phyloP scores from a whole-genome alignment of 1,284 basidiomycete genomes.

The Austroboletus olivaceoglutinosus region DNA sequence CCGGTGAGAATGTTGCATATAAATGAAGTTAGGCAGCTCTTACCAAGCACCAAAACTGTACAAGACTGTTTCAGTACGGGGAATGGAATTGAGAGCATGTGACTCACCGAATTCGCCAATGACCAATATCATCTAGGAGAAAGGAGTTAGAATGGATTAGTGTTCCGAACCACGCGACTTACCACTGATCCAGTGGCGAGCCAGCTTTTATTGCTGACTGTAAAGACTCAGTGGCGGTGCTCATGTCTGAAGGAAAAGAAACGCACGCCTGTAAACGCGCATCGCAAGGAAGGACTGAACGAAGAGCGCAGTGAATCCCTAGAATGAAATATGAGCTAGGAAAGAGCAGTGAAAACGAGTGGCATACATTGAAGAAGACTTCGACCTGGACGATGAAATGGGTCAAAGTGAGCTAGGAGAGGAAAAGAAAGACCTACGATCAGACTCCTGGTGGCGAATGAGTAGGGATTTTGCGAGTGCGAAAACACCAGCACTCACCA shows the following conservation, averaged over 20 bases:
- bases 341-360: background rate
- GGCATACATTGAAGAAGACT: constrained; percentile 35
- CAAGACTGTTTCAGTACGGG: constrained; percentile 1
- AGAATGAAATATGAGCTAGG: background rate
- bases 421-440: constrained; percentile 35
- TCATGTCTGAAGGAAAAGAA: background rate
- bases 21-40: background rate
- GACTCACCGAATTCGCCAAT: constrained; percentile 49
- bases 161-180: background rate
- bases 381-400: constrained; percentile 27
- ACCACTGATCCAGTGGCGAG: constrained; percentile 9
- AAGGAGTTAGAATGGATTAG: background rate
- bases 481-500: constrained; percentile 40
- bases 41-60: constrained; percentile 18
- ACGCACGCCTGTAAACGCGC: constrained; percentile 30
- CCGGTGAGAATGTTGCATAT: constrained; percentile 1
- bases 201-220: constrained; percentile 29
- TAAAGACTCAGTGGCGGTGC: background rate
- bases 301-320: constrained; percentile 35
- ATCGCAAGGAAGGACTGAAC: constrained; percentile 36
- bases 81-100: background rate
- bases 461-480: background rate
- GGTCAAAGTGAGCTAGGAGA: constrained; percentile 1
- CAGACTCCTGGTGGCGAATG: constrained; percentile 43
- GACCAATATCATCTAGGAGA: constrained; percentile 35